phyloP scores from a whole-genome alignment of 352 stramenopile species.

The Phytophthora fragariaefolia region DNA sequence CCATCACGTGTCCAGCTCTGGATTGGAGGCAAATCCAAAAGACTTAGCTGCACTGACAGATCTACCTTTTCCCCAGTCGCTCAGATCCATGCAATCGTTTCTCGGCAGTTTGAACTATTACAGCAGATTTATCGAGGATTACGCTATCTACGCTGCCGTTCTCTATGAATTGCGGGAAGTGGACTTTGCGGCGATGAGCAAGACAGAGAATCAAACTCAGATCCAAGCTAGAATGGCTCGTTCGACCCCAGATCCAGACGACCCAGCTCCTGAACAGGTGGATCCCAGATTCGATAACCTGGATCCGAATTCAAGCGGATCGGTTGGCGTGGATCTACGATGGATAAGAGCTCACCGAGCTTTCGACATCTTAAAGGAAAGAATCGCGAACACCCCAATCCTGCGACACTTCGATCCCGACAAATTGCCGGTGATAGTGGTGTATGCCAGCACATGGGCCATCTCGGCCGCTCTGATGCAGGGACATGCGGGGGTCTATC shows the following conservation, averaged over 20 bases:
- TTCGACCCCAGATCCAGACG: neutral
- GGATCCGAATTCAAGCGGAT: no score
- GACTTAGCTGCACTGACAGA: neutral
- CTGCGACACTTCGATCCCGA: neutral
- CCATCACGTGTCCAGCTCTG: constrained; percentile 5
- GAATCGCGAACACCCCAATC: neutral
- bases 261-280: no score
- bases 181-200: constrained; percentile 9
- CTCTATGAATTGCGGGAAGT: constrained; percentile 14
- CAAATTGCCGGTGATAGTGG: neutral
- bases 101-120: constrained; percentile 28
- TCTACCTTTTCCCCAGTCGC: constrained; percentile 16
- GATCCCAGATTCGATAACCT: no score
- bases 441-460: neutral
- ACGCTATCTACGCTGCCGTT: constrained; percentile 7
- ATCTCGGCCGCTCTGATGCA: neutral
- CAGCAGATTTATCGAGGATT: constrained; percentile 20
- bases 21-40: constrained; percentile 20
- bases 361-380: neutral
- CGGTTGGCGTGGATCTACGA: no score
- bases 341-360: neutral
- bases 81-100: constrained; percentile 24
- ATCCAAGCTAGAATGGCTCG: neutral
- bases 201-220: neutral
- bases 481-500: no score